Evolutionary conservation across 2,329 filamentous ascomycete genomes (phyloP).

Genomic region (Colletotrichum spaethianum): DNA sequence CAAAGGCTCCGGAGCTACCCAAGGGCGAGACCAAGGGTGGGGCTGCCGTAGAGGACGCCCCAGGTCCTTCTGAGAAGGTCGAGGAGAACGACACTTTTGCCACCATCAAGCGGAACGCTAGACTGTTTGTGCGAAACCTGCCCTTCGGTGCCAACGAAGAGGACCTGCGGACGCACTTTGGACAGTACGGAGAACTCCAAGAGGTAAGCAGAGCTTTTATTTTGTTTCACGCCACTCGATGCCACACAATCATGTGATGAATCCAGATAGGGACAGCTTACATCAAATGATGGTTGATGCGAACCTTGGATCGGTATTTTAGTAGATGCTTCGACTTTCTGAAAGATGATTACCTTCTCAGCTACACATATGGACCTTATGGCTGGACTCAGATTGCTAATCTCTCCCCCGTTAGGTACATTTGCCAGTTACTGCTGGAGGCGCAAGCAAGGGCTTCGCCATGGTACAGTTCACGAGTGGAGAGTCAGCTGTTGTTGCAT

Average conservation of each 20-base stretch:
- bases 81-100: constrained; percentile 64
- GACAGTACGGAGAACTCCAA: constrained; percentile 80
- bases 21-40: constrained; percentile 46
- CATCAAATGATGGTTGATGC: constrained; percentile 90
- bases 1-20: constrained; percentile 42
- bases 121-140: constrained; percentile 91
- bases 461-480: constrained; percentile 85
- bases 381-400: constrained; percentile 35
- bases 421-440: constrained; percentile 80
- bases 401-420: constrained; percentile 77
- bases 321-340: constrained; percentile 99
- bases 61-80: constrained; percentile 43
- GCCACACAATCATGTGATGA: constrained; percentile 77
- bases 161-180: constrained; percentile 81
- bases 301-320: constrained; percentile 95
- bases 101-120: constrained; percentile 78
- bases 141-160: constrained; percentile 84
- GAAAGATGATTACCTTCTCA: constrained; percentile 62
- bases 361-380: constrained; percentile 9
- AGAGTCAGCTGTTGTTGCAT: constrained; percentile 82
- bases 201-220: constrained; percentile 78
- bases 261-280: constrained; percentile 99
- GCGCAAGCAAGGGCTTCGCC: constrained; percentile 89
- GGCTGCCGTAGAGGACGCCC: constrained; percentile 44
- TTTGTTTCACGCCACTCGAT: constrained; percentile 22